Base-by-base conservation (phyloP, 305 asterid genomes). In the Andrographis paniculata region DNA sequence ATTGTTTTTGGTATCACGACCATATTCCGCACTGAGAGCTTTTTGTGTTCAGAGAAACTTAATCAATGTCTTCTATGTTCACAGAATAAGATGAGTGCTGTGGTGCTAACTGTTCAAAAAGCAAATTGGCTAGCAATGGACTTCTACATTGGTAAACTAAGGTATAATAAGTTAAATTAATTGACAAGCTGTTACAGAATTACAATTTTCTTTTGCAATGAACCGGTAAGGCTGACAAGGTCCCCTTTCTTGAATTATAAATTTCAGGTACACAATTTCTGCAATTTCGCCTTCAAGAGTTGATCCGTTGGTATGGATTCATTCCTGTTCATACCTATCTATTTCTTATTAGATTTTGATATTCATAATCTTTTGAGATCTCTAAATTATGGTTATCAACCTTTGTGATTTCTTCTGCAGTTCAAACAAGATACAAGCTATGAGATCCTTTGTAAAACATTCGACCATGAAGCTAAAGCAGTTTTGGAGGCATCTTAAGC, bases 71-170 rank as follows among this genome's bases (percentile, higher is more conserved):
- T 39, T 45, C 43, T 35, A 21, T 49, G 27, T 50, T 69, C 67
- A 47, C 80, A 88, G 96, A 73, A 57, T 42, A 63, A 56, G 70
- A 76, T 91, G 98, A 73, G 78, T 33, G 95, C 96, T 49, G 89
- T 91, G 58, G 66, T 83, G 71, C 79, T 91, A 31, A 91, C 98
- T 17, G 96, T 91, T 53, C 98, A 91, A 62, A 86, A 59, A 65
- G 73, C 80, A 61, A 91, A 91, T 58, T 33, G 9, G 18, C 50
- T 17, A n/a, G 98, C 95, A 16, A 76, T 83, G 82, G 65, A 75
- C 53, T 91, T 86, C 52, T 91, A 91, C 53, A 67, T 58, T 44
- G 49, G 27, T 47, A 86, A 78, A 64, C 92, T 83, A 42, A 50
- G 87, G 94, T 81, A 64, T 12, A 18, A 2, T 10, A 9, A 2